Percentiles rank a stretch among this genome's conserved stretches.
phyloP scores from a whole-genome alignment of 202 grass and related monocot genomes.

The Dendrocalamus latiflorus region DNA sequence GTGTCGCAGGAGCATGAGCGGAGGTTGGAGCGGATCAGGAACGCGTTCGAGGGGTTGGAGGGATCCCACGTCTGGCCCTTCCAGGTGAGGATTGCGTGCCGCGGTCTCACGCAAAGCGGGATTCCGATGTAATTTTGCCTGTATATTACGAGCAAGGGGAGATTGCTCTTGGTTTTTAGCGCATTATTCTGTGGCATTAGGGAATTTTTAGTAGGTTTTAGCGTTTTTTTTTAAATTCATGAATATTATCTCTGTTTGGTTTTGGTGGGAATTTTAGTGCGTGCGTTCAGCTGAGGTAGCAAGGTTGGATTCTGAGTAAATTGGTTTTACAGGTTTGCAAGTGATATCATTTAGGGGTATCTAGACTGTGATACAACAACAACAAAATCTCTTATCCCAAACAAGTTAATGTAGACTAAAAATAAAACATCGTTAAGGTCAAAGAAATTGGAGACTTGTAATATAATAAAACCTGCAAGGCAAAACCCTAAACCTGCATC shows the following conservation, averaged over 20 bases:
- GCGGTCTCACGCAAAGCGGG: no score
- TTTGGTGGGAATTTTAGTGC: background rate
- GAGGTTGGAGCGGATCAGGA: constrained; percentile 76
- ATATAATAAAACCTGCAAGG: no score
- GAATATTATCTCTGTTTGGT: background rate
- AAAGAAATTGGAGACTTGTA: no score
- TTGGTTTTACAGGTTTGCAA: background rate
- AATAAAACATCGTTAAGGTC: no score
- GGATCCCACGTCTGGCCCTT: no score
- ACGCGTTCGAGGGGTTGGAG: constrained; percentile 66
- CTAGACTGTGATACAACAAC: background rate
- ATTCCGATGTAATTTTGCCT: background rate
- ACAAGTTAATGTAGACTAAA: no score
- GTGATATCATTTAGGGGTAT: background rate
- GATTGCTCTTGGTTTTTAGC: background rate
- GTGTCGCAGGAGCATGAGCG: constrained; percentile 78
- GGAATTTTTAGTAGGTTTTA: background rate
- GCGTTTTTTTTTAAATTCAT: background rate
- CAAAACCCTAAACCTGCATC: no score
- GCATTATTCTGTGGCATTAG: background rate
- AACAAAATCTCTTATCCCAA: no score
- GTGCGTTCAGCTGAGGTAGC: background rate
- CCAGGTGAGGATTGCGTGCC: no score
- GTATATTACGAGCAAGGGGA: background rate
- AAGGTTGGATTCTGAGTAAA: background rate